These are phyloP conservation scores for Arthrobotrys musiformis DNA, from an alignment of 2,329 filamentous ascomycete genomes.

Conservation along the genomic window DNA sequence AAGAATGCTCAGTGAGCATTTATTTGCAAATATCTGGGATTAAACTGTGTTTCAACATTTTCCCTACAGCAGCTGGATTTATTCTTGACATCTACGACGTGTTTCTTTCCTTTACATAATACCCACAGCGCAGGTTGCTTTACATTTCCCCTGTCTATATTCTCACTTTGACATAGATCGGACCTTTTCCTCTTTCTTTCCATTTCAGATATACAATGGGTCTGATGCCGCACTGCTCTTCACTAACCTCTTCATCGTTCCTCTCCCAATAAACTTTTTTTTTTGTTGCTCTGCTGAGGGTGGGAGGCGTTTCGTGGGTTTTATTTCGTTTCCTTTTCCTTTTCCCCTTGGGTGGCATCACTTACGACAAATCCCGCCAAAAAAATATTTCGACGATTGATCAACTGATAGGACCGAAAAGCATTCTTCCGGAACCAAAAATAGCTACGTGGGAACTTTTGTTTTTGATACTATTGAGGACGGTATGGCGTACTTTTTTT, in stretches of 20 bases:
- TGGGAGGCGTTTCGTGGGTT: slow-evolving; percentile 31
- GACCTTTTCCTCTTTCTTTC: slow-evolving; percentile 6
- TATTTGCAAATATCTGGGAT: slow-evolving; percentile 26
- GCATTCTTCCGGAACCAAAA: slow-evolving; percentile 11
- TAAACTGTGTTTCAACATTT: slow-evolving; percentile 26
- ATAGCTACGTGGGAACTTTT: slow-evolving; percentile 11
- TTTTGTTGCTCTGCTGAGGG: not conserved
- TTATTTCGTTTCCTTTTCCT: too few relatives aligned
- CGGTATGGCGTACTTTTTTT: slow-evolving; percentile 42
- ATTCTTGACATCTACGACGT: slow-evolving; percentile 16
- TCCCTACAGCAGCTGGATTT: slow-evolving; percentile 14
- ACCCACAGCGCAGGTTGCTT: slow-evolving; percentile 51
- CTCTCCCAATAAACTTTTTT: not conserved
- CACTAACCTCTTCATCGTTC: not conserved
- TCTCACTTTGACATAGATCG: slow-evolving; percentile 23
- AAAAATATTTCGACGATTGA: slow-evolving; percentile 20
- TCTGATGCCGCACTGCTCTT: slow-evolving; percentile 1
- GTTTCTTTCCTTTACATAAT: slow-evolving; percentile 28
- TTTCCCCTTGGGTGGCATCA: slow-evolving; percentile 9
- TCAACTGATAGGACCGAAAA: slow-evolving; percentile 34
- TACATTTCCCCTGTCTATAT: slow-evolving; percentile 48
- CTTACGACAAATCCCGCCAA: slow-evolving; percentile 3
- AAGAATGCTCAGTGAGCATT: slow-evolving; percentile 34
- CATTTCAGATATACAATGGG: not conserved
- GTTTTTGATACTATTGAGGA: not conserved